Evolutionary conservation across 805 yeast species (phyloP).

Genomic region (Nematodospora valgi): DNA sequence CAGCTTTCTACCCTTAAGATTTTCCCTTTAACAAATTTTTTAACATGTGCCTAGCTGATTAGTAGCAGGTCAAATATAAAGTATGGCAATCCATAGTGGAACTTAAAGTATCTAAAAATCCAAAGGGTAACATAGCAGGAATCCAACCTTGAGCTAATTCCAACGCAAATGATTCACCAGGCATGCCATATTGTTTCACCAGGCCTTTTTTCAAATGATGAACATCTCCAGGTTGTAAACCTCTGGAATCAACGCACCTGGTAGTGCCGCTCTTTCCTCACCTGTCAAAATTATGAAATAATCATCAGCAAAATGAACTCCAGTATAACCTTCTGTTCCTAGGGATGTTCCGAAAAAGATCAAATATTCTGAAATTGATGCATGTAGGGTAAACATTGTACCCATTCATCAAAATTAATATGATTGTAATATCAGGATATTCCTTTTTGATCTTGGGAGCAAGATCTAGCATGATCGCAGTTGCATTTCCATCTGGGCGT

Average conservation of each 20-base stretch:
- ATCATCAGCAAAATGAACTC: constrained; percentile 95
- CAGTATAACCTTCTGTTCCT: constrained; percentile 96
- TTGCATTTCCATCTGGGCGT: constrained; percentile 57
- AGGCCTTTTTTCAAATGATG: constrained; percentile 74
- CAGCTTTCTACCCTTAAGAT: constrained; percentile 42
- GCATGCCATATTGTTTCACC: constrained; percentile 84
- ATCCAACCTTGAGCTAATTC: constrained; percentile 99
- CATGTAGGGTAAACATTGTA: constrained; percentile 90
- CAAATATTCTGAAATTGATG: constrained; percentile 87
- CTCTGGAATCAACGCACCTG: constrained; percentile 61
- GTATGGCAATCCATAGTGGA: constrained; percentile 79
- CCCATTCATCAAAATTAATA: constrained; percentile 84
- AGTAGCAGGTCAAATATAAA: constrained; percentile 61
- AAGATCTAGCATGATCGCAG: constrained; percentile 60
- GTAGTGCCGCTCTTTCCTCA: constrained; percentile 66
- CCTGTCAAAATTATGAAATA: constrained; percentile 88
- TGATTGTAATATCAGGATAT: constrained; percentile 73
- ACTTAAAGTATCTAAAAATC: constrained; percentile 72
- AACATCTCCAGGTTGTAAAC: constrained; percentile 81
- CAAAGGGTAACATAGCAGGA: constrained; percentile 96
- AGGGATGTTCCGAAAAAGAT: constrained; percentile 89
- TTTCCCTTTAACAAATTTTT: constrained; percentile 67
- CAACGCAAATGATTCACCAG: constrained; percentile 76
- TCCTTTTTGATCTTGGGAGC: constrained; percentile 52
- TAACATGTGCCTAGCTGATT: constrained; percentile 78